These are phyloP conservation scores for Ophiocytium majus DNA, from an alignment of 352 stramenopile species.

Conservation along the genomic window DNA sequence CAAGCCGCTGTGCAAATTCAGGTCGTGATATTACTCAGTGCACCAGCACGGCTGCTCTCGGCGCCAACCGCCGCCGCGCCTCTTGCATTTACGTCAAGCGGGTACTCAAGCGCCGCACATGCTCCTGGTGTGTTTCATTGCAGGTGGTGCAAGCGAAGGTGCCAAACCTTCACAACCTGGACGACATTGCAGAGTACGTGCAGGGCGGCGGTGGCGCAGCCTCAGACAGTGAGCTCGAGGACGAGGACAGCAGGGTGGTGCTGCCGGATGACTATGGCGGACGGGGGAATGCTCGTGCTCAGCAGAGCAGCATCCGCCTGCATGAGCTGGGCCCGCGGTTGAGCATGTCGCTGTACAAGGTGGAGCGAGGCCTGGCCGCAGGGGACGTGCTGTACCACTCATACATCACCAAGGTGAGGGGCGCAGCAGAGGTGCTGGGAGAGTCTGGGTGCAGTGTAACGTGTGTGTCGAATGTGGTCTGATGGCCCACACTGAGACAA, in stretches of 20 bases:
- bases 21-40: background rate
- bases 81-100: no score
- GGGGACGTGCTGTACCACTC: conserved; percentile 97
- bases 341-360: conserved; percentile 89
- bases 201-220: conserved; percentile 70
- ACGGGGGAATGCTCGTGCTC: conserved; percentile 80
- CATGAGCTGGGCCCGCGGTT: conserved; percentile 91
- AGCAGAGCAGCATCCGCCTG: conserved; percentile 85
- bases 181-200: conserved; percentile 95
- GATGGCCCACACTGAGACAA: background rate
- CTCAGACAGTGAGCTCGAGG: conserved; percentile 86
- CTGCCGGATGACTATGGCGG: conserved; percentile 84
- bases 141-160: conserved; percentile 57
- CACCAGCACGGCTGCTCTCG: no score
- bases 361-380: conserved; percentile 89
- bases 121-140: no score
- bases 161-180: conserved; percentile 83
- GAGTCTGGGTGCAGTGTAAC: background rate
- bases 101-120: no score
- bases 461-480: background rate
- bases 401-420: conserved; percentile 71
- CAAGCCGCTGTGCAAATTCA: background rate
- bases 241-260: conserved; percentile 83
- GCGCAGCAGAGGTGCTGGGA: background rate
- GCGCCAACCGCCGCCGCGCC: no score